phyloP scores from a whole-genome alignment of 306 rosid genomes.

The Corylus americana region DNA sequence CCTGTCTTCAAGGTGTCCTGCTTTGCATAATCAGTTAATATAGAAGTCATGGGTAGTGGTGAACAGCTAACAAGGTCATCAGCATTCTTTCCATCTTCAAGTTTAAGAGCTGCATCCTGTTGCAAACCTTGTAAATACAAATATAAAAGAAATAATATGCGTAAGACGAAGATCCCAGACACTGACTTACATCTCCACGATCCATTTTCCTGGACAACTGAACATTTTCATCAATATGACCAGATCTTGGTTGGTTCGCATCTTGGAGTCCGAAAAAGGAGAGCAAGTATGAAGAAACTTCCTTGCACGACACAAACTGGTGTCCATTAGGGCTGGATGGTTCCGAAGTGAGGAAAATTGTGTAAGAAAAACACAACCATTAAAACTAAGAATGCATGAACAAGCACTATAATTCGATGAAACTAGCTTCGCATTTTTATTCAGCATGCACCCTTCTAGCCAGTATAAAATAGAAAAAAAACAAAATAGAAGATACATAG shows the following conservation, averaged over 20 bases:
- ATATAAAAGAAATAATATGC: constrained; percentile 20
- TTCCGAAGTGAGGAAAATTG: constrained; percentile 40
- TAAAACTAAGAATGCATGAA: constrained; percentile 21
- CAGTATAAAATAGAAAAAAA: not conserved
- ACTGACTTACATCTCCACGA: constrained; percentile 54
- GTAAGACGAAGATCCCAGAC: constrained; percentile 7
- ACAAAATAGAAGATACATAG: not conserved
- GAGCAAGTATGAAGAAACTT: constrained; percentile 58
- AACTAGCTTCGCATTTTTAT: not conserved
- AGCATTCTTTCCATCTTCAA: constrained; percentile 35
- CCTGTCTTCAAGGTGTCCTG: constrained; percentile 22
- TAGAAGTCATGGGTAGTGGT: constrained; percentile 22
- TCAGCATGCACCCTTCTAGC: not conserved
- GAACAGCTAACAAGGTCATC: constrained; percentile 38
- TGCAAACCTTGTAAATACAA: constrained; percentile 22
- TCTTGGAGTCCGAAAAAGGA: constrained; percentile 44
- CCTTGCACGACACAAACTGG: constrained; percentile 73
- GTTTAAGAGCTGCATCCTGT: constrained; percentile 38
- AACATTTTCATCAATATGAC: constrained; percentile 38
- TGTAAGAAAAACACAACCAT: constrained; percentile 34
- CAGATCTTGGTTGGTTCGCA: constrained; percentile 30
- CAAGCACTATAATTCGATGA: constrained; percentile 14
- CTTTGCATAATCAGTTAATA: constrained; percentile 33
- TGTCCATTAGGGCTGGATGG: constrained; percentile 77
- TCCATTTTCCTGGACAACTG: constrained; percentile 36